Evolutionary conservation across 1,284 basidiomycete species (phyloP).

Genomic region (Sphagnurus paluster): DNA sequence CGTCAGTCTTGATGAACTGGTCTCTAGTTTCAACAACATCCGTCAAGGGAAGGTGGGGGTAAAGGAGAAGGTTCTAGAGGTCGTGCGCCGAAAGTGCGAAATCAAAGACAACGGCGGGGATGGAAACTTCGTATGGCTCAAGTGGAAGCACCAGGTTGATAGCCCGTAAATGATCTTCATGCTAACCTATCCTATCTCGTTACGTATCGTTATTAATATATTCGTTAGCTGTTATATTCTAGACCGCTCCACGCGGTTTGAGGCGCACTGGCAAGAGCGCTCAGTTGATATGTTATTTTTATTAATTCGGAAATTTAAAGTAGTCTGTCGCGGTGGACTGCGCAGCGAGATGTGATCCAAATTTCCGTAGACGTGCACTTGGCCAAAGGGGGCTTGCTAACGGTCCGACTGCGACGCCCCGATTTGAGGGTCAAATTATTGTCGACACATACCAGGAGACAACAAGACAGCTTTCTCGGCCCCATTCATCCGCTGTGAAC

Average conservation of each 20-base stretch:
- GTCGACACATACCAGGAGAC: constrained; percentile 7
- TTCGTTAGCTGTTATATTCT: too few species aligned
- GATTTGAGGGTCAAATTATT: constrained; percentile 10
- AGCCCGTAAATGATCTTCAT: constrained; percentile 15
- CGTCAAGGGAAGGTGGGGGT: constrained; percentile 67
- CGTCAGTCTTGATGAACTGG: constrained; percentile 58
- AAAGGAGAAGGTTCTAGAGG: constrained; percentile 72
- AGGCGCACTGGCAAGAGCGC: too few species aligned
- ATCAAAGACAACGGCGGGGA: constrained; percentile 56
- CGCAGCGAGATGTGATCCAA: constrained; percentile 3
- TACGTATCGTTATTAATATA: too few species aligned
- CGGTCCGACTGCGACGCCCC: constrained; percentile 2
- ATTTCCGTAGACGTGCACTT: constrained; percentile 8
- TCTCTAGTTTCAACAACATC: constrained; percentile 53
- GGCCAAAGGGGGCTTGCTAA: constrained; percentile 14
- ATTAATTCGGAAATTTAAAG: neutral
- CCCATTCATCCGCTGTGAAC: constrained; percentile 3
- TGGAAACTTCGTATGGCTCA: constrained; percentile 55
- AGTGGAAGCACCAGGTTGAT: constrained; percentile 49
- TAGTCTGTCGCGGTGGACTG: neutral
- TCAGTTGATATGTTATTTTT: neutral
- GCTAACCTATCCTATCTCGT: too few species aligned
- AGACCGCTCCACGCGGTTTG: too few species aligned
- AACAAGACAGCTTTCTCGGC: constrained; percentile 2
- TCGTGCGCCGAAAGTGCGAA: constrained; percentile 62